These are phyloP conservation scores for Fomitopsis serialis DNA, from an alignment of 768 basidiomycete genomes.

Conservation along the genomic window DNA sequence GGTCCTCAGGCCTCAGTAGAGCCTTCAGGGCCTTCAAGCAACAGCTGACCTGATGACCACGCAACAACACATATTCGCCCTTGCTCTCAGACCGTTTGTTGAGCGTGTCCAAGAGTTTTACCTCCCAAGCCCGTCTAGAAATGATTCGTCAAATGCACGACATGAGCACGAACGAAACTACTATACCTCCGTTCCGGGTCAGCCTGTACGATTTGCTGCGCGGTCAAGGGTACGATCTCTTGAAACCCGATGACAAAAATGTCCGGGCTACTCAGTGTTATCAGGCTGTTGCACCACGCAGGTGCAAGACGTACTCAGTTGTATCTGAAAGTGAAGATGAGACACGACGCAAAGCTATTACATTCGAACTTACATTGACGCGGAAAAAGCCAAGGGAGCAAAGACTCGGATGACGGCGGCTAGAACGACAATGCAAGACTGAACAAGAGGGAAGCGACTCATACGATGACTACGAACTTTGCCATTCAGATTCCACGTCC, in stretches of 20 bases:
- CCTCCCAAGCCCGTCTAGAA: constrained; percentile 80
- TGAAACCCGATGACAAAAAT: constrained; percentile 91
- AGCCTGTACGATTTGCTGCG: constrained; percentile 93
- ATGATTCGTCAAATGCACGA: neutral
- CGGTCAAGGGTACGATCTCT: constrained; percentile 96
- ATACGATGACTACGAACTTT: constrained; percentile 40
- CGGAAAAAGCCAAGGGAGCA: constrained; percentile 90
- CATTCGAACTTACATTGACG: constrained; percentile 50
- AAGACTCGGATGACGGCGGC: constrained; percentile 77
- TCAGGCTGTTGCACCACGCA: neutral
- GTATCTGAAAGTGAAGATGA: constrained; percentile 20
- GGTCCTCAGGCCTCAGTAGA: neutral
- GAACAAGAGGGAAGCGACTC: neutral
- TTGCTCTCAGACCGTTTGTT: constrained; percentile 63
- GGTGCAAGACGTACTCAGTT: constrained; percentile 40
- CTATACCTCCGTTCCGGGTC: constrained; percentile 85
- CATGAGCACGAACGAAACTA: neutral
- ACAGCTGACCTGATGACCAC: constrained; percentile 82
- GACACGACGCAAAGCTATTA: neutral
- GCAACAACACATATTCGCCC: constrained; percentile 74
- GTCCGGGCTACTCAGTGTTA: constrained; percentile 56
- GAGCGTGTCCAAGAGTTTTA: constrained; percentile 72
- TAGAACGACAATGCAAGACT: constrained; percentile 23
- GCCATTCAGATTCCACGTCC: constrained; percentile 97
- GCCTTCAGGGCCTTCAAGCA: neutral